Evolutionary conservation across 352 stramenopile species (phyloP), one percentile per base, ranked within the genome.

Genomic region (Blastocystis sp.): DNA sequence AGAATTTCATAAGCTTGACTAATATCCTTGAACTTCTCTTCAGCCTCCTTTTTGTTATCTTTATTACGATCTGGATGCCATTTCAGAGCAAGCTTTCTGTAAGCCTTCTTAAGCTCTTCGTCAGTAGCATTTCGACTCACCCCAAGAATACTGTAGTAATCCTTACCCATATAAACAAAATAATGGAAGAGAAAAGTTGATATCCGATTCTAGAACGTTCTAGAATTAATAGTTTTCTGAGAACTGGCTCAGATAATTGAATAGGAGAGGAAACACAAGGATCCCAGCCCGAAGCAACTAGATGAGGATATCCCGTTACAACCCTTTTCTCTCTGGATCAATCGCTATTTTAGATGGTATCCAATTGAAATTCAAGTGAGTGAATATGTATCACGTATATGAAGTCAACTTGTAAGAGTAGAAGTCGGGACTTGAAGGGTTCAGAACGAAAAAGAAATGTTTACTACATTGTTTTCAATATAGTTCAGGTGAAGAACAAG

Each of bases 1-100:
- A 97, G 90, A 58, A 97, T 93, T 71, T 96, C 93, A 89, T 97
- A 97, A 5, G 94, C 94, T 58, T 95, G 92, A 42, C 91, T 92
- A 49, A 97, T 92, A 65, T 96, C 93, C 89, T 97, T 94, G 88
- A 97, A 97, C 89, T 95, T 95, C 74, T 92, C 90, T 88, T 94
- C 92, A 14, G 93, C 93, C 0, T 56, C 88, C 0, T 96, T 93
- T 74, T 91, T 73, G 88, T 95, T 90, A 86, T 94, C 93, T 37
- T 92, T 92, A 89, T 96, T 96, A 90, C 95, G 95, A 90, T 96
- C 93, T 11, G 93, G 93, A 78, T 96, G 93, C 92, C 92, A 94
- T 90, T 96, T 96, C 69, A 96, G 89, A 58, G 93, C 93, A 85
- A 96, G 89, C 88, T 95, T 95, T 42, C 93, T 90, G 86, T 96